phyloP scores from a whole-genome alignment of 306 rosid genomes.

The Begonia peltatifolia region DNA sequence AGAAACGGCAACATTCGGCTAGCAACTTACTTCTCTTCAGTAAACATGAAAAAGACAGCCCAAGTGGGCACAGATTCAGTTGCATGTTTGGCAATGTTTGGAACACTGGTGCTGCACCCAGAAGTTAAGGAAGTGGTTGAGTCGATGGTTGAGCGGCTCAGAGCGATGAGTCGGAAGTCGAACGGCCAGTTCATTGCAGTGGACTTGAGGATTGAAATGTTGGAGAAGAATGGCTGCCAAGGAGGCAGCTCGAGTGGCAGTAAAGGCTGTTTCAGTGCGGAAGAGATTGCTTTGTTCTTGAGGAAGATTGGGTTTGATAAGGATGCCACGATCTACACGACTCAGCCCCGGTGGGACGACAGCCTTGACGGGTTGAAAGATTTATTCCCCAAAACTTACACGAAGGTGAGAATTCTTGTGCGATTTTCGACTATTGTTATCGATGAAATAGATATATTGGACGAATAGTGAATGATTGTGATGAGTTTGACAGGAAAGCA shows the following conservation, averaged over 20 bases:
- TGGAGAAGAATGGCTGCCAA: constrained; percentile 72
- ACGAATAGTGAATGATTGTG: too few species aligned
- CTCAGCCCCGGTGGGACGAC: constrained; percentile 82
- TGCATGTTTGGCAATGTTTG: constrained; percentile 90
- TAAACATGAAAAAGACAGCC: constrained; percentile 64
- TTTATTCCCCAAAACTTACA: constrained; percentile 80
- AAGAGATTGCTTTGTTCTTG: constrained; percentile 63
- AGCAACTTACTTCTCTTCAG: constrained; percentile 86
- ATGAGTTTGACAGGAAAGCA: constrained; percentile 49
- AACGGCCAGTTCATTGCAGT: constrained; percentile 74
- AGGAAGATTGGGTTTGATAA: constrained; percentile 66
- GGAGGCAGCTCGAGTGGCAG: constrained; percentile 24
- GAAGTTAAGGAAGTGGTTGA: constrained; percentile 67
- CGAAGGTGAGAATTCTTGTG: constrained; percentile 35
- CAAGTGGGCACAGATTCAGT: constrained; percentile 37
- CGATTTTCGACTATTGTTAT: too few species aligned
- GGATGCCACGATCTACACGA: constrained; percentile 79
- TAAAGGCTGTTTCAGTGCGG: constrained; percentile 72
- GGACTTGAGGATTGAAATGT: constrained; percentile 75
- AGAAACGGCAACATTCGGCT: constrained; percentile 62
- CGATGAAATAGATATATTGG: too few species aligned
- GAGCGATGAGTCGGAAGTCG: constrained; percentile 72
- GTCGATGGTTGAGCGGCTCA: constrained; percentile 67
- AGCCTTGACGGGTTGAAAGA: constrained; percentile 86
- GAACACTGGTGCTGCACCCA: constrained; percentile 69